Percentiles rank a stretch among this genome's conserved stretches.
Conservation (phyloP, 148 eudicot genomes). For the Pharnaceum exiguum region DNA sequence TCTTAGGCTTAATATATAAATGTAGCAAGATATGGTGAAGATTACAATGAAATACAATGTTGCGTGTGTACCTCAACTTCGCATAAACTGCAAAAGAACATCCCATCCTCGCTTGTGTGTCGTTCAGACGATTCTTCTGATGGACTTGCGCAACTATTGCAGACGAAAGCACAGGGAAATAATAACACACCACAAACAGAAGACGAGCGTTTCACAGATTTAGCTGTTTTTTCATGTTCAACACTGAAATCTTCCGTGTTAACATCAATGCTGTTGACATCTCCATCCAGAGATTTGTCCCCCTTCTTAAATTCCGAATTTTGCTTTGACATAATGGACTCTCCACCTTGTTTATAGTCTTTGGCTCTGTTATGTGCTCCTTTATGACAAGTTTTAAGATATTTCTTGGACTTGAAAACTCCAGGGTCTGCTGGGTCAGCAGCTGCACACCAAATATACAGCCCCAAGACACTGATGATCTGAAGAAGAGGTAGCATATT, state of each 20-base stretch:
- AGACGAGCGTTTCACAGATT: constrained; percentile 29
- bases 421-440: constrained; percentile 94
- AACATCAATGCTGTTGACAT: constrained; percentile 28
- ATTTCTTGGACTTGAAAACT: constrained; percentile 90
- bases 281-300: constrained; percentile 36
- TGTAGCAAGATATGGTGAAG: not conserved
- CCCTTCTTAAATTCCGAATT: constrained; percentile 39
- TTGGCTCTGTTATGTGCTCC: constrained; percentile 29
- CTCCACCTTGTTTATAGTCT: constrained; percentile 54
- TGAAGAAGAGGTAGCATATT: constrained; percentile 22
- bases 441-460: constrained; percentile 98
- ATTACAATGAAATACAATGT: not conserved
- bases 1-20: not conserved
- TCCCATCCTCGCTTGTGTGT: constrained; percentile 89
- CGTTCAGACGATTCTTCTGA: constrained; percentile 62
- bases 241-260: constrained; percentile 32
- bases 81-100: constrained; percentile 98
- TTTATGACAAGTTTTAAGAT: constrained; percentile 42
- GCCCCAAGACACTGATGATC: constrained; percentile 64
- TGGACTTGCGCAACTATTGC: constrained; percentile 51
- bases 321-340: constrained; percentile 48
- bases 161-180: constrained; percentile 60
- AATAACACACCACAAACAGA: constrained; percentile 42
- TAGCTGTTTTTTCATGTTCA: constrained; percentile 33
- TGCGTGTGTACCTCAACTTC: constrained; percentile 81